Evolutionary conservation across 495 filamentous ascomycete species (phyloP), one percentile per base, ranked within the genome.

Genomic region (Astrothelium macrocarpum): DNA sequence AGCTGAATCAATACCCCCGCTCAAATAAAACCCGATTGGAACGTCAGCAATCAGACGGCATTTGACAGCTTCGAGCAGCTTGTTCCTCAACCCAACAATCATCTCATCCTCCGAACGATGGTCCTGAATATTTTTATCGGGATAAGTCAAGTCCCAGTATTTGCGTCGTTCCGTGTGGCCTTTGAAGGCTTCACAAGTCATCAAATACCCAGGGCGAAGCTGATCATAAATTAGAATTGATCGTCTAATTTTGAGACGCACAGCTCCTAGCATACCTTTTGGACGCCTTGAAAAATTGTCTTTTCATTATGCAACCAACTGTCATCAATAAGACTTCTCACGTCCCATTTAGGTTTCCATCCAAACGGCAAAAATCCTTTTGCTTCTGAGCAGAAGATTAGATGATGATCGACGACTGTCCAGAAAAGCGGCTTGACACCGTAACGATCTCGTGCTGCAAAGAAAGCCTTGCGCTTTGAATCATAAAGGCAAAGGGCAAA

Each of bases 371-470:
- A 60, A 62, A 82, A 79, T 5, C 70, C 75, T 62, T 82, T 82
- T 61, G 73, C 74, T 59, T 82, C 78, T 0, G 78, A 68, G 3
- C 75, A 76, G 0, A 81, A 59, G 3, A 79, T 64, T 10, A 82
- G 59, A 60, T 67, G 63, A 29, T 65, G 67, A 16, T 74, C 69
- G 0, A 67, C 58, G 14, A 75, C 61, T 0, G 78, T 82, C 71
- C 76, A 83, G 62, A 78, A 78, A 0, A 84, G 70, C 32, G 80
- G 80, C 66, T 83, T 82, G 64, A 84, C 78, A 0, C 81, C 80
- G 70, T 78, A 82, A 2, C 81, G 76, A 65, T 81, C 80, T 39
- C 79, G 68, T 10, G 76, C 77, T 7, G 77, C 76, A 39, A 82
- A 68, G 46, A 82, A 72, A 16, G 74, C 25, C 60, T 75, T 59